phyloP scores from a whole-genome alignment of 768 basidiomycete species.

The Serendipita indica region DNA sequence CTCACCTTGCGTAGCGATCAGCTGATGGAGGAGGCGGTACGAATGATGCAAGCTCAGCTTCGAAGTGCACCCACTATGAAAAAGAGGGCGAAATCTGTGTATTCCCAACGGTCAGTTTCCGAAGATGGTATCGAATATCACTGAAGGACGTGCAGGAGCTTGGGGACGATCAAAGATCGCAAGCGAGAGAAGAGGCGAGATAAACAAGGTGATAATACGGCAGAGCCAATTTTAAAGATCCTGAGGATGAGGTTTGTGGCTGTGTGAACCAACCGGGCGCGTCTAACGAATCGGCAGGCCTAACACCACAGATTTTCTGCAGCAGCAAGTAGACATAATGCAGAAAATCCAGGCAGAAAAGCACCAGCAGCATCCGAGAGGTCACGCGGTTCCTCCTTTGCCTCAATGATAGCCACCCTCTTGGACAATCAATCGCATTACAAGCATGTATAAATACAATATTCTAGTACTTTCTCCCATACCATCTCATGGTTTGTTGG shows the following conservation, averaged over 20 bases:
- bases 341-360: constrained; percentile 70
- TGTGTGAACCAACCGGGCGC: background rate
- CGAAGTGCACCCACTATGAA: constrained; percentile 59
- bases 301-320: constrained; percentile 71
- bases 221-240: constrained; percentile 88
- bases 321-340: constrained; percentile 74
- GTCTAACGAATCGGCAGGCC: constrained; percentile 31
- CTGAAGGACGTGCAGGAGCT: constrained; percentile 34
- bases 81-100: constrained; percentile 86
- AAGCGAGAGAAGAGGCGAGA: constrained; percentile 85
- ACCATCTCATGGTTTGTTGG: background rate
- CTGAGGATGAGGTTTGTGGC: constrained; percentile 75
- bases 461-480: constrained; percentile 8
- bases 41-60: constrained; percentile 83
- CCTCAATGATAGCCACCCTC: background rate
- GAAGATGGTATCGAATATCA: background rate
- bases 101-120: constrained; percentile 47
- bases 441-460: background rate
- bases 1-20: constrained; percentile 38
- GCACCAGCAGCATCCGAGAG: background rate
- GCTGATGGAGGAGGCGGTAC: constrained; percentile 88
- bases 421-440: background rate
- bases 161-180: constrained; percentile 88
- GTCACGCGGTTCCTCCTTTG: background rate
- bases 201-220: constrained; percentile 46